These are phyloP conservation scores for Acaromyces ingoldii DNA, from an alignment of 1,284 basidiomycete genomes.

Conservation along the genomic window DNA sequence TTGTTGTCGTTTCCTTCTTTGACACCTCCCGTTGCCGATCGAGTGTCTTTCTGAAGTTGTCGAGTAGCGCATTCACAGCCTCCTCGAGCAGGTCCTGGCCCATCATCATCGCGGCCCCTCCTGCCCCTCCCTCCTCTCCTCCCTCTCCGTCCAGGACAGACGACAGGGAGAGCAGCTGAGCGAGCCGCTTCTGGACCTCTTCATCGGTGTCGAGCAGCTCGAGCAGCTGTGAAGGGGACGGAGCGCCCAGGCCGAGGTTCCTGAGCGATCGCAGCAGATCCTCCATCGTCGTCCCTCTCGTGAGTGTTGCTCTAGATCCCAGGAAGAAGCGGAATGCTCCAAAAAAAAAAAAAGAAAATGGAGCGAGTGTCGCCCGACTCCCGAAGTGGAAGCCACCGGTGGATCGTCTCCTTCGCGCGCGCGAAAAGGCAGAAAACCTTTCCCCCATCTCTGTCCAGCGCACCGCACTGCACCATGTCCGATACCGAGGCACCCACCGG, in stretches of 20 bases:
- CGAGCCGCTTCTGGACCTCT: constrained; percentile 16
- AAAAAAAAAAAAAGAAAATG: too few relatives aligned
- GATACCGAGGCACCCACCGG: too few relatives aligned
- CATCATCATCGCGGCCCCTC: constrained; percentile 20
- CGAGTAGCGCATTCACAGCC: constrained; percentile 41
- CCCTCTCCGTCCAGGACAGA: constrained; percentile 5
- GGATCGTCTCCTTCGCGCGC: too few relatives aligned
- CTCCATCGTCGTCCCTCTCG: constrained; percentile 26
- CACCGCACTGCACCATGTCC: too few relatives aligned
- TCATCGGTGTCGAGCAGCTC: constrained; percentile 29
- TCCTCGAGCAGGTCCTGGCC: constrained; percentile 45
- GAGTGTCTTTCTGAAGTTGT: constrained; percentile 39
- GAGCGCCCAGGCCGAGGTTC: constrained; percentile 35
- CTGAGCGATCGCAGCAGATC: constrained; percentile 41
- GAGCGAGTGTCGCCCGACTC: too few relatives aligned
- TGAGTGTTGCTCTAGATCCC: neutral
- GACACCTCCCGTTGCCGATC: constrained; percentile 29
- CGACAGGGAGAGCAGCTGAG: constrained; percentile 36
- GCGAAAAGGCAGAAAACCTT: too few relatives aligned
- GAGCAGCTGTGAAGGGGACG: constrained; percentile 39
- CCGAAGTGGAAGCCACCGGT: too few relatives aligned
- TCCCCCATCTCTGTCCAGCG: too few relatives aligned
- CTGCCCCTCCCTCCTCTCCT: constrained; percentile 13
- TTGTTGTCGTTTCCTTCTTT: constrained; percentile 14
- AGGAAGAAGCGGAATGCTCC: too few relatives aligned